Conservation (phyloP, 495 filamentous ascomycete genomes). For the Penicillium turbatum region DNA sequence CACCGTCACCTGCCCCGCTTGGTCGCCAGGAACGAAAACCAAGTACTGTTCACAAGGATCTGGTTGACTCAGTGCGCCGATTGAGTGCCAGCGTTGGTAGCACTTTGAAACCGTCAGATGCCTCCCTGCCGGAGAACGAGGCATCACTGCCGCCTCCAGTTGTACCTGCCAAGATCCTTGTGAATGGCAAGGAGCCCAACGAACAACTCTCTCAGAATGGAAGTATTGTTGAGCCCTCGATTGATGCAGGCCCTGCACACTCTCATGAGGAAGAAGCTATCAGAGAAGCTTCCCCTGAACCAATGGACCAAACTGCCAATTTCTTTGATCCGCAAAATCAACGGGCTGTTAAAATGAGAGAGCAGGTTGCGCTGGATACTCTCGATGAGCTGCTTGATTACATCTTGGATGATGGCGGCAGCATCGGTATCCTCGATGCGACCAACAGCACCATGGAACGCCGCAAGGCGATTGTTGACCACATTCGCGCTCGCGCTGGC, state of each 20-base stretch:
- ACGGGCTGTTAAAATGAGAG: constrained; percentile 74
- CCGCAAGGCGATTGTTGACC: constrained; percentile 75
- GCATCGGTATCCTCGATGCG: constrained; percentile 96
- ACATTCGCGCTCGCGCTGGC: constrained; percentile 77
- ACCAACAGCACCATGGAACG: constrained; percentile 92
- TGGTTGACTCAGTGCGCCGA: constrained; percentile 41
- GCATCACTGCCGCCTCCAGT: constrained; percentile 34
- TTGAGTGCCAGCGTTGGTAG: constrained; percentile 42
- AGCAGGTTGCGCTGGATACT: constrained; percentile 88
- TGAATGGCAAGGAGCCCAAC: constrained; percentile 41
- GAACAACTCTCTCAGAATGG: constrained; percentile 25
- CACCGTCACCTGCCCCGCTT: constrained; percentile 33
- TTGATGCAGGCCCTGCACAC: constrained; percentile 19
- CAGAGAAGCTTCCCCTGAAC: constrained; percentile 41
- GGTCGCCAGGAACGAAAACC: constrained; percentile 19
- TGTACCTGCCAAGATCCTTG: constrained; percentile 46
- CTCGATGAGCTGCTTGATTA: constrained; percentile 89
- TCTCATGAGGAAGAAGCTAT: constrained; percentile 16
- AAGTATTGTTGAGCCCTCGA: constrained; percentile 30
- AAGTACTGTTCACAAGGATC: constrained; percentile 37
- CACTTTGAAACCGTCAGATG: constrained; percentile 16
- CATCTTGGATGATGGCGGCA: constrained; percentile 73
- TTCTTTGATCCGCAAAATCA: constrained; percentile 95
- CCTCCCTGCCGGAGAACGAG: constrained; percentile 27
- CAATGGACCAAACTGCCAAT: constrained; percentile 79